Evolutionary conservation across 441 rosid genomes (phyloP), one percentile per base, ranked within the genome.

Genomic region (Arabidopsis lyrata): DNA sequence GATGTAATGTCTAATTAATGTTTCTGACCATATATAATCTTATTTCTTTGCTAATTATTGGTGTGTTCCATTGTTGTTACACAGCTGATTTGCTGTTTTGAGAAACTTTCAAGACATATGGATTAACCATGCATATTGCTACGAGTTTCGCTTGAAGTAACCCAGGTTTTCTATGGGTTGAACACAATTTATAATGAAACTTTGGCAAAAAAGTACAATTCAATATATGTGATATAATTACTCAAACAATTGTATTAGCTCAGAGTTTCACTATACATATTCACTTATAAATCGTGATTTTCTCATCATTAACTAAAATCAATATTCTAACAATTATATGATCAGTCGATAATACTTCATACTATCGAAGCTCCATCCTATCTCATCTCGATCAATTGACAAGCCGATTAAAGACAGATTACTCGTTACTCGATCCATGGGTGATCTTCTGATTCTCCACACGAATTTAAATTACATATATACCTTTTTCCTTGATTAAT

Each of bases 71-170:
- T 50, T 20, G 27, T 50, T 5, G 32, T 50, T 20, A 0, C 9
- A 50, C 32, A 22, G 55, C 31, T 50, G 31, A 50, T 11, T 50
- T 50, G 32, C 55, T 5, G 6, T 8, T 27, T 53, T 53, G 10
- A n/a, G 31, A 53, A 27, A 13, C 9, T 52, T 10, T 18, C 1
- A 11, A 47, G 55, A 5, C 55, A 22, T 50, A 10, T 9, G 2
- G 55, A 5, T 50, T 50, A 50, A 22, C n/a, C n/a, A 50, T 50
- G 31, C 55, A 20, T 49, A 22, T 11, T 52, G 32, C 34, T 52
- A 52, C 57, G n/a, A 27, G 34, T 22, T 22, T 22, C 31, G 15
- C 56, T 52, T 52, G 32, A 32, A 45, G 67, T 44, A n/a, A 35
- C 39, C 29, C 63, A 12, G 10, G 9, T 35, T 12, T 52, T 36